Evolutionary conservation across 306 rosid genomes (phyloP).

Genomic region (Castanopsis chinensis): DNA sequence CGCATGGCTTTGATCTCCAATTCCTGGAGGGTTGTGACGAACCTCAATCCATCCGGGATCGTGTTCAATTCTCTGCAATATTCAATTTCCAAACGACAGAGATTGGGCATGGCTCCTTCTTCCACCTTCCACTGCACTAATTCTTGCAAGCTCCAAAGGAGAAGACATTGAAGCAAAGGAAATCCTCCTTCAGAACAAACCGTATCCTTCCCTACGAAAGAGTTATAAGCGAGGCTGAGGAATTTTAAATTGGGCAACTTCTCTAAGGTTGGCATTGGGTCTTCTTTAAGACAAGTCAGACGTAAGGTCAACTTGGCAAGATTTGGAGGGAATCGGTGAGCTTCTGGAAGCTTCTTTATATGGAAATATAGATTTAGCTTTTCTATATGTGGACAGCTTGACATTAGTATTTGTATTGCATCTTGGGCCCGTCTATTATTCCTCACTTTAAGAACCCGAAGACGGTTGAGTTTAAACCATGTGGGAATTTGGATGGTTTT

Average conservation of each 20-base stretch:
- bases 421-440: no score
- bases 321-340: conserved; percentile 21
- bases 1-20: conserved; percentile 37
- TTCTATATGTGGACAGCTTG: conserved; percentile 41
- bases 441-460: neutral
- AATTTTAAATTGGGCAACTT: conserved; percentile 42
- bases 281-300: conserved; percentile 7
- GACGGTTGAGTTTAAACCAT: conserved; percentile 17
- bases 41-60: conserved; percentile 49
- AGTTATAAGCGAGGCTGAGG: conserved; percentile 29
- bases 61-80: conserved; percentile 20
- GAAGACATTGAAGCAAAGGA: conserved; percentile 35
- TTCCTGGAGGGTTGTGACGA: conserved; percentile 31
- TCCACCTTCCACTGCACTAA: conserved; percentile 50
- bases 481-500: no score
- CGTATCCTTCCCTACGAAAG: conserved; percentile 25
- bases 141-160: neutral
- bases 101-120: conserved; percentile 43
- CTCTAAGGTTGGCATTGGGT: conserved; percentile 43
- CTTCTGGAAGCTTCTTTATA: conserved; percentile 27
- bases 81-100: conserved; percentile 29
- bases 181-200: conserved; percentile 37
- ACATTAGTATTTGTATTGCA: neutral
- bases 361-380: conserved; percentile 27
- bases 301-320: conserved; percentile 35